These are phyloP conservation scores for Chaetoscypha palmicola DNA, from an alignment of 2,329 filamentous ascomycete genomes.

Conservation along the genomic window DNA sequence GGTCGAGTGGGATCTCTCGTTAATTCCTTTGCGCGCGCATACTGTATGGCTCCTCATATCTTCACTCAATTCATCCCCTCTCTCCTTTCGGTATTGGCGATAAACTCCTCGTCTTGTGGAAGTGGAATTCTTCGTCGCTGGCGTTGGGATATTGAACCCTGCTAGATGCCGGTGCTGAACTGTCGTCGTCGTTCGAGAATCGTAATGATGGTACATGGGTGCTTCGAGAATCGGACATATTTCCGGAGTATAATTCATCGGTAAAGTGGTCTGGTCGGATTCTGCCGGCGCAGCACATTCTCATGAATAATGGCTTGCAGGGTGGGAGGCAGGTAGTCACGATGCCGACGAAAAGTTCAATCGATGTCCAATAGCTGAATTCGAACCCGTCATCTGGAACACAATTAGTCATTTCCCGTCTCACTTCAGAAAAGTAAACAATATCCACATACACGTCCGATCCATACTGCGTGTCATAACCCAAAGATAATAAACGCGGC, in stretches of 20 bases:
- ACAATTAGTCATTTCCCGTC: background rate
- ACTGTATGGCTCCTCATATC: no score
- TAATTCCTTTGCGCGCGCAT: no score
- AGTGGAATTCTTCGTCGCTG: background rate
- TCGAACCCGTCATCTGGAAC: slow-evolving; percentile 4
- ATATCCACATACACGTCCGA: slow-evolving; percentile 2
- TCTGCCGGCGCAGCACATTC: background rate
- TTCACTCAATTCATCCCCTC: no score
- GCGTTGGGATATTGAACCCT: background rate
- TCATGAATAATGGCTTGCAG: slow-evolving; percentile 3
- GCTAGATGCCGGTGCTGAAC: background rate
- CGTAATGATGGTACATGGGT: background rate
- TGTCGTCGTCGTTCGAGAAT: background rate
- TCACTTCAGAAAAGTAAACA: background rate
- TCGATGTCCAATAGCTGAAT: slow-evolving; percentile 5
- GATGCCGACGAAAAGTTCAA: slow-evolving; percentile 4
- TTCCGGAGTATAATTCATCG: background rate
- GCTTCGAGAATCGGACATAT: background rate
- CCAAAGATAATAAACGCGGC: background rate
- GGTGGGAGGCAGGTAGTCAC: slow-evolving; percentile 4
- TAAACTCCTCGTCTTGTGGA: background rate
- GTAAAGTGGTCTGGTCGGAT: background rate
- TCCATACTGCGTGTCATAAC: background rate
- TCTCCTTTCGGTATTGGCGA: background rate
- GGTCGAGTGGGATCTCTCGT: no score